Percentiles rank a stretch among this genome's conserved stretches.
Evolutionary conservation across 805 yeast species (phyloP).

Genomic region (Isabelozyma pseudorhagii): DNA sequence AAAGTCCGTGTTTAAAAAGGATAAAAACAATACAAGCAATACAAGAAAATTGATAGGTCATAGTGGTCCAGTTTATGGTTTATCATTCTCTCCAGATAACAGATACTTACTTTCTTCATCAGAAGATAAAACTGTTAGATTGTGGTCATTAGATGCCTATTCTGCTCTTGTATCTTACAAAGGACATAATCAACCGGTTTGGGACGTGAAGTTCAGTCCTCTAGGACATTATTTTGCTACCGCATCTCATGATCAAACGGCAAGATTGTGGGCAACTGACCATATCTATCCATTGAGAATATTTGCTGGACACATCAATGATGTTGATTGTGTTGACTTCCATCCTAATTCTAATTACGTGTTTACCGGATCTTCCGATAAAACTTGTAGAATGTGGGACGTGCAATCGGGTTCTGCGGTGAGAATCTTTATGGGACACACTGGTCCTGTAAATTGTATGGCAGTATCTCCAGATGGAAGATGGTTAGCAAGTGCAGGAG

Average conservation of each 20-base stretch:
- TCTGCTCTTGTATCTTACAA: slow-evolving; percentile 89
- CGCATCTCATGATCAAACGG: slow-evolving; percentile 96
- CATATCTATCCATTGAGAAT: slow-evolving; percentile 94
- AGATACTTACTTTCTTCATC: slow-evolving; percentile 76
- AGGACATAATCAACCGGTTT: slow-evolving; percentile 94
- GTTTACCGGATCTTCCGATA: slow-evolving; percentile 93
- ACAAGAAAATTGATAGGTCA: slow-evolving; percentile 79
- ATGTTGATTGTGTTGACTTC: slow-evolving; percentile 91
- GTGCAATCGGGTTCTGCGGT: slow-evolving; percentile 84
- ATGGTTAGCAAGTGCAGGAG: slow-evolving; percentile 94
- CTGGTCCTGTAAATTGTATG: slow-evolving; percentile 79
- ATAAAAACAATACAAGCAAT: slow-evolving; percentile 45
- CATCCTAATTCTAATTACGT: slow-evolving; percentile 96
- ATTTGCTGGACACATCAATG: slow-evolving; percentile 96
- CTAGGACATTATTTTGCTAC: slow-evolving; percentile 98
- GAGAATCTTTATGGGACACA: slow-evolving; percentile 87
- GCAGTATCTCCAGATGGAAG: slow-evolving; percentile 97
- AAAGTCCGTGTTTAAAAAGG: slow-evolving; percentile 56
- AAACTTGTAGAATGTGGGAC: slow-evolving; percentile 98
- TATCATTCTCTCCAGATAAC: slow-evolving; percentile 88
- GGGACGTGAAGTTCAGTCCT: slow-evolving; percentile 96
- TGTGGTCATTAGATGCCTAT: slow-evolving; percentile 93
- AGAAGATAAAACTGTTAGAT: slow-evolving; percentile 86
- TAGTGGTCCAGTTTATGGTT: slow-evolving; percentile 89
- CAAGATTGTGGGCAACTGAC: slow-evolving; percentile 96